Evolutionary conservation across 495 filamentous ascomycete species (phyloP), one percentile per base, ranked within the genome.

Genomic region (Oleoguttula mirabilis): DNA sequence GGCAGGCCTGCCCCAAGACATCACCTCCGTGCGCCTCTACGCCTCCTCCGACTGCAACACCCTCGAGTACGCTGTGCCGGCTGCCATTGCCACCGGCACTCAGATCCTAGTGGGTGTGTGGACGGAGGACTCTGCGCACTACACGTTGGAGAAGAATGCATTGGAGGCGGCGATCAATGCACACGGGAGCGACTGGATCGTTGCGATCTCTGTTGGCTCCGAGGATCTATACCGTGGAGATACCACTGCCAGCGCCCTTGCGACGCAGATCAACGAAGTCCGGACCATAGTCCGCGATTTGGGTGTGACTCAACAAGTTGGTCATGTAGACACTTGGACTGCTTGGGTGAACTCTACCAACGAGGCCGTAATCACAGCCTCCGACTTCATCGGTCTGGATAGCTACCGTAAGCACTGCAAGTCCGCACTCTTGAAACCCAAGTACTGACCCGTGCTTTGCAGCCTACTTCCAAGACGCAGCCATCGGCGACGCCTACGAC

Each of bases 211-310:
- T 16, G 69, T 73, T 28, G 70, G 70, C 32, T 65, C 58, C 55
- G 70, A 74, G 57, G 70, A 74, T 37, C 56, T 74, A 11, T 74
- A 74, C 66, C 68, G 70, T 43, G 52, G 63, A 14, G 70, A 69
- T 43, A 64, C 61, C 21, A 55, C 45, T 12, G 66, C 69, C 21
- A 44, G 55, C 17, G 59, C 51, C 12, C 50, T 74, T 12, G 54
- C 65, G 48, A 43, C 50, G 23, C 68, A 72, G 59, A 73, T 74
- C 51, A 55, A 63, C 50, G 61, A 70, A 12, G 70, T 62, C 51
- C 36, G 58, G 7, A 49, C 47, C n/a, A 58, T 61, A 54, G 50
- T 62, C 15, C 19, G 45, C 5, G 36, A 30, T 6, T 23, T 50
- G 15, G 59, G 56, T 21, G 50, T 46, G 10, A 27, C 43, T 22